Conservation (phyloP, 768 basidiomycete species). For the Boletus patriciae region DNA sequence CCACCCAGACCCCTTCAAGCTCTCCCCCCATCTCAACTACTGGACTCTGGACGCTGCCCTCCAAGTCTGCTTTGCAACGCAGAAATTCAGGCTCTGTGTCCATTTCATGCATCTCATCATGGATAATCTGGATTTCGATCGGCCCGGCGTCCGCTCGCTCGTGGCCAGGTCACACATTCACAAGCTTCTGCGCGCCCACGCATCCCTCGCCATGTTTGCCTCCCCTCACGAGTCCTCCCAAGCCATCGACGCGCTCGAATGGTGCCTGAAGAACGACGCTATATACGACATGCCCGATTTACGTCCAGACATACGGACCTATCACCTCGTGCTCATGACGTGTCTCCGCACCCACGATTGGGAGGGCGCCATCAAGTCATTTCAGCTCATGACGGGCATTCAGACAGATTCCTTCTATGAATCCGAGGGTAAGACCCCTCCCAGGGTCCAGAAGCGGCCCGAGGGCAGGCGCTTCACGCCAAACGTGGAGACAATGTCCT, state of each 20-base stretch:
- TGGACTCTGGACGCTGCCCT: constrained; percentile 57
- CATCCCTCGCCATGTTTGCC: constrained; percentile 39
- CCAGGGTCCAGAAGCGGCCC: constrained; percentile 43
- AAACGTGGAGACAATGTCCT: constrained; percentile 54
- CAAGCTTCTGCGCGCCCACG: constrained; percentile 57
- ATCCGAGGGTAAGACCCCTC: constrained; percentile 38
- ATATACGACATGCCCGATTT: constrained; percentile 44
- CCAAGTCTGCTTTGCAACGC: constrained; percentile 50
- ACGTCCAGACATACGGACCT: constrained; percentile 43
- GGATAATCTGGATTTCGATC: constrained; percentile 34
- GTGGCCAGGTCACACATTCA: constrained; percentile 59
- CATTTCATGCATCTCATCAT: constrained; percentile 63
- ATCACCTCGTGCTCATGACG: constrained; percentile 58
- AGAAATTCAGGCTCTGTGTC: constrained; percentile 47
- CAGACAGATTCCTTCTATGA: constrained; percentile 47
- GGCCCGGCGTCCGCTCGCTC: constrained; percentile 32
- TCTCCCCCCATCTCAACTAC: constrained; percentile 42
- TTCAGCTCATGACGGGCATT: constrained; percentile 75
- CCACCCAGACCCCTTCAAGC: constrained; percentile 38
- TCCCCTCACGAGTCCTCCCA: constrained; percentile 42
- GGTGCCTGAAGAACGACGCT: constrained; percentile 63
- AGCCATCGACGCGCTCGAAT: constrained; percentile 61
- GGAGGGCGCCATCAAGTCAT: constrained; percentile 52
- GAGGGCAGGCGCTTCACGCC: constrained; percentile 46
- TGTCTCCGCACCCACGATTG: constrained; percentile 69